These are phyloP conservation scores for Sarocladiaceae sp. DNA, from an alignment of 2,329 filamentous ascomycete species.

Conservation along the genomic window DNA sequence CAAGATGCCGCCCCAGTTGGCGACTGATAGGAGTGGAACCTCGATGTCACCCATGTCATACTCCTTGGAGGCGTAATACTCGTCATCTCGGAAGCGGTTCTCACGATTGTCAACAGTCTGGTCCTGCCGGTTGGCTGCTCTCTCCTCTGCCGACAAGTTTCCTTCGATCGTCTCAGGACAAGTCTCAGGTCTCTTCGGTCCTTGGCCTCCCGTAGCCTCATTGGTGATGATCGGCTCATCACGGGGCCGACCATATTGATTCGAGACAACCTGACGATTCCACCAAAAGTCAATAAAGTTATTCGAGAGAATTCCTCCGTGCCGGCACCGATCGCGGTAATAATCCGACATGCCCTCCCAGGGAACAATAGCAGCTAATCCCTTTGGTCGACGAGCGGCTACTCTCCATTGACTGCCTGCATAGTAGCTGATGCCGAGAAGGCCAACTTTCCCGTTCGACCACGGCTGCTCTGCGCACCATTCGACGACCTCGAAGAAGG, in stretches of 20 bases:
- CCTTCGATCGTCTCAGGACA: constrained; percentile 51
- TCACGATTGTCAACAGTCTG: constrained; percentile 43
- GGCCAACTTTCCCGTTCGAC: constrained; percentile 10
- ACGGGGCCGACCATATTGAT: constrained; percentile 64
- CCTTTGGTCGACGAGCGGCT: constrained; percentile 38
- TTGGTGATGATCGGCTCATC: constrained; percentile 25
- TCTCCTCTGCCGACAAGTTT: constrained; percentile 44
- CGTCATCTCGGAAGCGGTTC: constrained; percentile 56
- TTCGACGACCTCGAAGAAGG: constrained; percentile 10
- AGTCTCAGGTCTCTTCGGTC: constrained; percentile 35
- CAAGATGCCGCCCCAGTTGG: constrained; percentile 50
- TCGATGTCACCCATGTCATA: constrained; percentile 64
- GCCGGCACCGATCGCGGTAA: constrained; percentile 53
- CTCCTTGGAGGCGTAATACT: constrained; percentile 62
- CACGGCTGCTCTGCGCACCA: constrained; percentile 9
- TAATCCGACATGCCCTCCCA: constrained; percentile 53
- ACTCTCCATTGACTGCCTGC: constrained; percentile 41
- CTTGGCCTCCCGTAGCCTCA: neutral
- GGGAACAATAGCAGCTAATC: constrained; percentile 40
- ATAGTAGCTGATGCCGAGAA: constrained; percentile 40
- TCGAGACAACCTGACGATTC: constrained; percentile 61
- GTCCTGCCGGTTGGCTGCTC: constrained; percentile 43
- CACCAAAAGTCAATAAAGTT: constrained; percentile 54
- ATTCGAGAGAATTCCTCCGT: constrained; percentile 58
- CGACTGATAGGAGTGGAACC: constrained; percentile 63